These are phyloP conservation scores for Elongisporangium anandrum DNA, from an alignment of 352 stramenopile genomes.

Conservation along the genomic window DNA sequence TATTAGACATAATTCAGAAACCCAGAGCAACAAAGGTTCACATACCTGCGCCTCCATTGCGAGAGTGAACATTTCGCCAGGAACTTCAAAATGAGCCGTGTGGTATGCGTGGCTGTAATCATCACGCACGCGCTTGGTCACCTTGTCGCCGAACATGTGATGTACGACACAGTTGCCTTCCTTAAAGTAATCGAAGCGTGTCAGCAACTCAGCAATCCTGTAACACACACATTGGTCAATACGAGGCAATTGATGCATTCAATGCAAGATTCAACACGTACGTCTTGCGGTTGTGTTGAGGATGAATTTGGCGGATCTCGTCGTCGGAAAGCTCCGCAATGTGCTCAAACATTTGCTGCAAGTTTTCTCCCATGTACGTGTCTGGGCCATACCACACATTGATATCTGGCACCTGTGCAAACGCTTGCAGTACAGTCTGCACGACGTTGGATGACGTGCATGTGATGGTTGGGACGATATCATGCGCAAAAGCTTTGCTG, in stretches of 20 bases:
- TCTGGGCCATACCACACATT: constrained; percentile 93
- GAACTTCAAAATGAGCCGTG: constrained; percentile 97
- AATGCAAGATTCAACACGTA: constrained; percentile 3
- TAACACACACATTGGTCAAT: not conserved
- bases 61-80: constrained; percentile 98
- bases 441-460: constrained; percentile 97
- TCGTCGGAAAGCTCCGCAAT: constrained; percentile 74
- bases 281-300: constrained; percentile 76
- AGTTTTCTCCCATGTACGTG: constrained; percentile 98
- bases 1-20: not conserved
- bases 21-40: not conserved
- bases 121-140: constrained; percentile 89
- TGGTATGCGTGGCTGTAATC: constrained; percentile 93
- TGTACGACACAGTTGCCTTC: constrained; percentile 97
- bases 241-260: not conserved
- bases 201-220: constrained; percentile 72
- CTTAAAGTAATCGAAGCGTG: constrained; percentile 94
- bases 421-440: constrained; percentile 94
- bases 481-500: constrained; percentile 93
- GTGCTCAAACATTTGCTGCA: constrained; percentile 92
- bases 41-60: constrained; percentile 88
- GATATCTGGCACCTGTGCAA: constrained; percentile 88
- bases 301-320: constrained; percentile 83
- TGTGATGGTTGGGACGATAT: constrained; percentile 95
- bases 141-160: constrained; percentile 97